These are phyloP conservation scores for Calonectria hawksworthii DNA, from an alignment of 2,329 filamentous ascomycete genomes.

Conservation along the genomic window DNA sequence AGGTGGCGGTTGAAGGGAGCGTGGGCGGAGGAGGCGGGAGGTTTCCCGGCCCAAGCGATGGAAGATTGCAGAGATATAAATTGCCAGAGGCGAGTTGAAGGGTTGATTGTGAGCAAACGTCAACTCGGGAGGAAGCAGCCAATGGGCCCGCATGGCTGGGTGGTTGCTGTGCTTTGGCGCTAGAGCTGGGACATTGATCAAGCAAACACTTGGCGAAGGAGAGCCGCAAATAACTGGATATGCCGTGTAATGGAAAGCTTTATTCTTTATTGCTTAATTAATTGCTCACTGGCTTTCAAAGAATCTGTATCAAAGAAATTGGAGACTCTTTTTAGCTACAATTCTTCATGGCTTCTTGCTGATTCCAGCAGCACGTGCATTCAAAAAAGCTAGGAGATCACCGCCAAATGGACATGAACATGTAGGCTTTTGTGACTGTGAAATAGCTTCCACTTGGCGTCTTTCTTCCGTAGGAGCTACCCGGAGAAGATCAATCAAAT, in stretches of 20 bases:
- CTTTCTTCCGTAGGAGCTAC: neutral
- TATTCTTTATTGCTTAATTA: neutral
- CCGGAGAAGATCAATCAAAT: neutral
- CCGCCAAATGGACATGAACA: neutral
- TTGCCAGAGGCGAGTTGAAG: neutral
- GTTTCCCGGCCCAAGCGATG: constrained; percentile 19
- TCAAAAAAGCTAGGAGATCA: neutral
- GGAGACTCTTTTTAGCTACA: neutral
- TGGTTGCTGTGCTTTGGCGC: constrained; percentile 7
- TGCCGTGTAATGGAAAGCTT: neutral
- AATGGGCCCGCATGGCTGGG: constrained; percentile 4
- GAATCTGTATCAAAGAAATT: neutral
- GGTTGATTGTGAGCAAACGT: neutral
- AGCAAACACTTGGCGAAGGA: neutral
- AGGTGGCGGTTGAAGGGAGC: neutral
- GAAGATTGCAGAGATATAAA: neutral
- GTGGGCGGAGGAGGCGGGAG: constrained; percentile 14
- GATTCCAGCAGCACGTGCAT: neutral
- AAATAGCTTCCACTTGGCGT: too few relatives aligned
- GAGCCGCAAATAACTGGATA: neutral
- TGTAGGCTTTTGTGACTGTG: neutral
- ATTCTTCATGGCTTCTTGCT: neutral
- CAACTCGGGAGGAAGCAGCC: constrained; percentile 9
- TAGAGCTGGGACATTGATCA: neutral
- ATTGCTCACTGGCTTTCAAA: neutral